These are phyloP conservation scores for Pulchroboletus neoregius DNA, from an alignment of 1,284 basidiomycete species.

Conservation along the genomic window DNA sequence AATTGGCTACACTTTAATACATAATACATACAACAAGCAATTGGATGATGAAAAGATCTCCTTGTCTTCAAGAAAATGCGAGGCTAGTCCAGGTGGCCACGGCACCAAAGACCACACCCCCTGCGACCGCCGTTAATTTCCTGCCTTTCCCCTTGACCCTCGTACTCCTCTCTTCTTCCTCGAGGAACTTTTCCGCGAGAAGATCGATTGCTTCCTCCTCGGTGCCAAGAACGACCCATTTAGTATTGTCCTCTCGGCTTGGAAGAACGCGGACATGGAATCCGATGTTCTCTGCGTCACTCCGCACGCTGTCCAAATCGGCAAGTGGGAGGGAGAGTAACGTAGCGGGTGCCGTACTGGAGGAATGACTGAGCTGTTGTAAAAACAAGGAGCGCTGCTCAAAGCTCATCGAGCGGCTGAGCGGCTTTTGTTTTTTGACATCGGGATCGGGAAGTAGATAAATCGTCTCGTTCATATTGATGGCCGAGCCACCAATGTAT, in stretches of 20 bases:
- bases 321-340: constrained; percentile 43
- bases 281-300: constrained; percentile 41
- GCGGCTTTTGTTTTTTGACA: constrained; percentile 20
- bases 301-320: constrained; percentile 39
- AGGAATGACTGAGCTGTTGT: constrained; percentile 39
- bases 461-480: constrained; percentile 29
- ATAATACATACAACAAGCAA: constrained; percentile 1
- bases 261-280: constrained; percentile 40
- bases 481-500: constrained; percentile 19
- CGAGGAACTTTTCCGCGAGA: constrained; percentile 30
- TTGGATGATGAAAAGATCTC: neutral
- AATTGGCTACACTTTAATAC: neutral
- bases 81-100: constrained; percentile 37
- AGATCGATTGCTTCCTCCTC: constrained; percentile 40
- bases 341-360: constrained; percentile 39
- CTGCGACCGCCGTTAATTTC: constrained; percentile 33
- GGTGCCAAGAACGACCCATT: constrained; percentile 49
- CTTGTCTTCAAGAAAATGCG: constrained; percentile 31
- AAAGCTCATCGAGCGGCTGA: constrained; percentile 48
- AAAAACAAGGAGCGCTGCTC: constrained; percentile 50
- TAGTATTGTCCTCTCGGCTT: constrained; percentile 29
- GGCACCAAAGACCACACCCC: constrained; percentile 37
- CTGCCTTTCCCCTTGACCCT: constrained; percentile 19
- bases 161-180: constrained; percentile 31
- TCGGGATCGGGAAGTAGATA: constrained; percentile 21